Base-by-base conservation (phyloP, 2,329 filamentous ascomycete genomes). In the Aphanoascus verrucosus region DNA sequence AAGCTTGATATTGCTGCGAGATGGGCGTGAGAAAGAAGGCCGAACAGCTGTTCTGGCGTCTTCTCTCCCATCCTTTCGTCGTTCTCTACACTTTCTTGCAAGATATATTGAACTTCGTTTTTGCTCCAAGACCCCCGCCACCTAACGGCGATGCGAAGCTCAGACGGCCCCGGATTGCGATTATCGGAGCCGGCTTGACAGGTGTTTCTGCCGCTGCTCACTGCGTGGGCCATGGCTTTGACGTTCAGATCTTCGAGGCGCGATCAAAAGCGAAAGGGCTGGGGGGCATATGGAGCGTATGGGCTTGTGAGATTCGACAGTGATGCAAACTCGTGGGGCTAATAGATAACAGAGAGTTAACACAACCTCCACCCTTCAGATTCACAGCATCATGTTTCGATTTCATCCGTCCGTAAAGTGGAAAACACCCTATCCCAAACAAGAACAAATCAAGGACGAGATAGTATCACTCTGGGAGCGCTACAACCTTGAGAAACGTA, bases 331-430 rank as follows among this genome's bases (percentile, higher is more conserved):
- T 28, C 17, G 12, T 35, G 58, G 54, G n/a, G 58, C 45, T 44
- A 15, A 44, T 44, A 41, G 2, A 1, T 4, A 23, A 20, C 55
- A 87, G 82, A 78, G 79, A 67, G 86, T 93, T 40, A 91, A 93
- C 71, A 86, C 85, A 49, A 90, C 86, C 0, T 90, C 86, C 0
- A 81, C 85, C 14, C 77, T 94, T 0, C 87, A 93, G 63, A 90
- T 94, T 19, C 86, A 94, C 66, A 87, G 83, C 17, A 67, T 90
- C 55, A 93, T 93, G 87, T 94, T 91, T 67, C 80, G 88, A 19
- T 94, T 94, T 65, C 86, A 91, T 60, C 88, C 88, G 0, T 85
- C 84, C 0, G 80, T 94, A 1, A 75, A 79, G 56, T 94, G 86
- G 82, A 73, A 79, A 34, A 73, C 76, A 31, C 86, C 86, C n/a